Conservation (phyloP, 1,139 yeast genomes). For the Lodderomyces pseudojiufengensis region DNA sequence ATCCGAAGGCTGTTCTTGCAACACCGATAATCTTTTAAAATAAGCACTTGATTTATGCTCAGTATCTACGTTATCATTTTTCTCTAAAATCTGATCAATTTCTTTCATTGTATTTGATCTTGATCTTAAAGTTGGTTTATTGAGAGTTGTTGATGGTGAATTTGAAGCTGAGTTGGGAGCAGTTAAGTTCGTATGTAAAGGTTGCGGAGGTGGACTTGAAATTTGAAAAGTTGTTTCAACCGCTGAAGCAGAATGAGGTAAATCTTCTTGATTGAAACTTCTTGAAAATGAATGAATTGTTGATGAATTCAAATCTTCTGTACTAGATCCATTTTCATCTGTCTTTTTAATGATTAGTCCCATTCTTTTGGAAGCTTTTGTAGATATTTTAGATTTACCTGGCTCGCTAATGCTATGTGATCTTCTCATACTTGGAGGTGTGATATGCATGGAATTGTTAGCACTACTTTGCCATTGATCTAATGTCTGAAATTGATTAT, state of each 20-base stretch:
- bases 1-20: conserved; percentile 55
- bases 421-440: conserved; percentile 30
- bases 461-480: neutral
- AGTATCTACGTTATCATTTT: conserved; percentile 37
- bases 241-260: conserved; percentile 20
- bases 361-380: conserved; percentile 60
- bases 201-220: conserved; percentile 17
- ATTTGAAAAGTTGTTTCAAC: conserved; percentile 22
- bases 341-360: conserved; percentile 57
- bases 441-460: conserved; percentile 3
- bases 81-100: conserved; percentile 38
- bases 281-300: neutral
- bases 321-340: conserved; percentile 18
- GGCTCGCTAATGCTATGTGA: conserved; percentile 43
- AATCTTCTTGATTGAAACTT: neutral
- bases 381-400: conserved; percentile 40
- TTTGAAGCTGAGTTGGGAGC: conserved; percentile 9
- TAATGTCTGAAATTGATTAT: conserved; percentile 1
- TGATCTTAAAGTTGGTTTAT: conserved; percentile 20
- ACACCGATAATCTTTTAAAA: conserved; percentile 64
- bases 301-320: neutral
- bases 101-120: conserved; percentile 41
- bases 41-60: conserved; percentile 62
- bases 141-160: conserved; percentile 12
- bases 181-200: conserved; percentile 12